A percentile compares a stretch with the other conserved stretches of the same genome.
Evolutionary conservation across 176 grass and related monocot species (phyloP).

Genomic region (Paspalum vaginatum): DNA sequence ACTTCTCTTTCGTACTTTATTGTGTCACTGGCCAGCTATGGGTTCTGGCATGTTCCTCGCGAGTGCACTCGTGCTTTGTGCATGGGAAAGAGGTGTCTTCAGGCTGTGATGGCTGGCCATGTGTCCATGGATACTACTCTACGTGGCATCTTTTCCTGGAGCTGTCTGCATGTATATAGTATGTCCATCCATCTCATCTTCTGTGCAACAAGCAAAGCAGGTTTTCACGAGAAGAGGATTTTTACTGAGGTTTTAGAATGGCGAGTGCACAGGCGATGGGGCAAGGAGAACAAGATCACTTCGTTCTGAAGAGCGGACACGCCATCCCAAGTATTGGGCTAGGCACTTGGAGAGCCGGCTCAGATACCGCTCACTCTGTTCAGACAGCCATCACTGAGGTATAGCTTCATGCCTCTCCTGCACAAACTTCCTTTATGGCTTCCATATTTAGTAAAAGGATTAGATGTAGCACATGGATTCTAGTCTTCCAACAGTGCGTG

Average conservation of each 20-base stretch:
- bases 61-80: slow-evolving; percentile 29
- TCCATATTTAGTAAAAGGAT: not conserved
- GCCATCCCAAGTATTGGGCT: slow-evolving; percentile 58
- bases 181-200: not conserved
- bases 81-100: not conserved
- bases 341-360: slow-evolving; percentile 71
- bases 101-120: slow-evolving; percentile 35
- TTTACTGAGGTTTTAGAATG: slow-evolving; percentile 35
- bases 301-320: slow-evolving; percentile 65
- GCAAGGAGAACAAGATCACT: slow-evolving; percentile 40
- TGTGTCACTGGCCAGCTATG: slow-evolving; percentile 38
- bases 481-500: not conserved
- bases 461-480: not conserved
- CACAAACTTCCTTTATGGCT: not conserved
- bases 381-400: slow-evolving; percentile 64
- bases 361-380: slow-evolving; percentile 47
- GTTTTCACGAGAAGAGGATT: not conserved
- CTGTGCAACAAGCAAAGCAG: not conserved
- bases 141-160: slow-evolving; percentile 46
- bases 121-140: slow-evolving; percentile 29
- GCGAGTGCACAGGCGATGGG: slow-evolving; percentile 53
- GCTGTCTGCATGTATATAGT: slow-evolving; percentile 10
- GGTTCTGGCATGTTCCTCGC: slow-evolving; percentile 44
- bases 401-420: slow-evolving; percentile 3
- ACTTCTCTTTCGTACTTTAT: slow-evolving; percentile 1